phyloP scores from a whole-genome alignment of 345 rosid genomes.

The Psidium friedrichsthalianum region DNA sequence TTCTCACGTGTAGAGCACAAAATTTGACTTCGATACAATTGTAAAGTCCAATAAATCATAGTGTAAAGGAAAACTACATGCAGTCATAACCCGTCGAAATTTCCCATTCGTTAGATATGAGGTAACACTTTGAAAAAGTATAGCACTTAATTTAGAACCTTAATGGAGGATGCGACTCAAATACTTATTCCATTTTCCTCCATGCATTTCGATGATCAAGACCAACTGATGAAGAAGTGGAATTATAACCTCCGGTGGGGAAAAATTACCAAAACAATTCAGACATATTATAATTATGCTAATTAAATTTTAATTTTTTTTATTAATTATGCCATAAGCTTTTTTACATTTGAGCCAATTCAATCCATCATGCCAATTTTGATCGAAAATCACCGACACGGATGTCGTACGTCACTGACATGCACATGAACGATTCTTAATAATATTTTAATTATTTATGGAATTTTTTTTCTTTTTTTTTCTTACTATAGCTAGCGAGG shows the following conservation, averaged over 20 bases:
- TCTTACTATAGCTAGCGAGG: no score
- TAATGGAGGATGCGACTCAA: background rate
- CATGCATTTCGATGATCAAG: background rate
- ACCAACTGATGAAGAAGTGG: background rate
- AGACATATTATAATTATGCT: no score
- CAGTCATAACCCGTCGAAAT: background rate
- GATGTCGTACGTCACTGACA: fast-evolving
- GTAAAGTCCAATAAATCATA: background rate
- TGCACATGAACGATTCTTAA: no score
- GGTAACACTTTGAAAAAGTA: background rate
- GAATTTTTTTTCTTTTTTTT: no score
- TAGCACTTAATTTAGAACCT: background rate
- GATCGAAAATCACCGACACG: no score
- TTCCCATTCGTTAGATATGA: background rate
- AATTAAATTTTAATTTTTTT: no score
- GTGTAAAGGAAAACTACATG: background rate
- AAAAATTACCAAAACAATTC: background rate
- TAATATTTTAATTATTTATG: no score
- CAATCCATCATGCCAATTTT: no score
- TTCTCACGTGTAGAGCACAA: background rate
- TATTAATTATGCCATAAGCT: no score
- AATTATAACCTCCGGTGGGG: background rate
- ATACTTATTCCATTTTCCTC: background rate
- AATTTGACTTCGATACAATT: background rate
- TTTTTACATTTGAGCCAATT: no score